Evolutionary conservation across 495 filamentous ascomycete genomes (phyloP), one percentile per base, ranked within the genome.

Genomic region (Penicillium chermesinum): DNA sequence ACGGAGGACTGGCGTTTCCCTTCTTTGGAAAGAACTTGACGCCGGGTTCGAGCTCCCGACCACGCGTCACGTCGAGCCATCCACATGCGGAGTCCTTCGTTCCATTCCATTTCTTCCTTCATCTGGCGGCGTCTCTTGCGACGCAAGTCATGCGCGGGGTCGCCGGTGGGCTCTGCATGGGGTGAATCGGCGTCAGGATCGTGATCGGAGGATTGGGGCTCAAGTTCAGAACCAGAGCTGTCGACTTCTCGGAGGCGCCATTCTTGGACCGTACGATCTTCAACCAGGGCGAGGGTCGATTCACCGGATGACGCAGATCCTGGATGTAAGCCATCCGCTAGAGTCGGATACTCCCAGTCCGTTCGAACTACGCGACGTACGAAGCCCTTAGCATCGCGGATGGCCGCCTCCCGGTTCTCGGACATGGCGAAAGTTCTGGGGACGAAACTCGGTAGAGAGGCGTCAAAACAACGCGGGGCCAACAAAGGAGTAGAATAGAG

Each of bases 81-180:
- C 70, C 85, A 98, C 53, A 81, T 83, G 38, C 80, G 74, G 34
- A 98, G 61, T 0, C 93, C 93, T 16, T 80, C 71, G 52, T 96
- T 97, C 87, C 87, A 94, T 14, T 65, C 60, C 76, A 87, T 80
- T 60, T 97, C 91, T 27, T 86, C 85, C 42, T 86, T 76, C 44
- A 86, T 61, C 25, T 67, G 64, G 8, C 70, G 75, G 52, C 78
- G 72, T 52, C 86, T 72, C 49, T 81, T 79, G 44, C 76, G 72
- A 37, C 83, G 80, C 32, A 79, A 73, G 45, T 78, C 65, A 45
- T 69, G 61, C 4, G 72, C 66, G 25, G 52, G 37, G 21, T 55
- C 54, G 6, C 41, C 52, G 10, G 21, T 8, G 3, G 41, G 1
- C 7, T 35, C 57, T 63, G 33, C 21, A 7, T 38, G 36, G 8